phyloP scores from a whole-genome alignment of 306 rosid species.

The Luffa aegyptiaca region DNA sequence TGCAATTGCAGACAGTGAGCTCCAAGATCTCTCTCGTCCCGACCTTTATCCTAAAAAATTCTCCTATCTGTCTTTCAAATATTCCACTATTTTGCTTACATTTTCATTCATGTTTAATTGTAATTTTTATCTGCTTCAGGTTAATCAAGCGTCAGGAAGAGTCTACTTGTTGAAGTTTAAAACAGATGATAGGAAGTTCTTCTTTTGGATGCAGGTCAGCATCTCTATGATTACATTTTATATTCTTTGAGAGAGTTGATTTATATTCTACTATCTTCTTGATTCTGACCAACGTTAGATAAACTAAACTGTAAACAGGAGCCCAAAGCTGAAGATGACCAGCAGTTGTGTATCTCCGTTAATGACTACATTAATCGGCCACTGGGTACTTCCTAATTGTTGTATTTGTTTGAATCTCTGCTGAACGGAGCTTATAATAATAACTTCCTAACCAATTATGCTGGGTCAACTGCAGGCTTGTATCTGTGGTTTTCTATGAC shows the following conservation, averaged over 20 bases:
- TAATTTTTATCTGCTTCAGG: slow-evolving; percentile 31
- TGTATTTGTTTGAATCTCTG: neutral
- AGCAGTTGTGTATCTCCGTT: slow-evolving; percentile 54
- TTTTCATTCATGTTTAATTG: slow-evolving; percentile 5
- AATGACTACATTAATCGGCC: slow-evolving; percentile 69
- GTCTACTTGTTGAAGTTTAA: slow-evolving; percentile 79
- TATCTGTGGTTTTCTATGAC: neutral
- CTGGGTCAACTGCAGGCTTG: neutral
- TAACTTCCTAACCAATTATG: neutral
- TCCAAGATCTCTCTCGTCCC: too few relatives aligned
- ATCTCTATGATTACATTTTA: slow-evolving; percentile 12
- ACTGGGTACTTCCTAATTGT: slow-evolving; percentile 35
- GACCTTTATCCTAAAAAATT: too few relatives aligned
- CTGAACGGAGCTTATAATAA: neutral
- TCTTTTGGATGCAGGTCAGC: slow-evolving; percentile 94
- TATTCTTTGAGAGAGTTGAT: neutral
- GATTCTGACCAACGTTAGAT: slow-evolving; percentile 11
- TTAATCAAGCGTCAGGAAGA: slow-evolving; percentile 86
- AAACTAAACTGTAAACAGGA: slow-evolving; percentile 42
- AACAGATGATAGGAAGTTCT: slow-evolving; percentile 68
- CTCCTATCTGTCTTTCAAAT: too few relatives aligned
- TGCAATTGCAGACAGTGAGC: too few relatives aligned
- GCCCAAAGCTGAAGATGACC: slow-evolving; percentile 59
- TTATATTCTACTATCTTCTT: neutral
- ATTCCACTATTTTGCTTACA: neutral